These are phyloP conservation scores for Beauveria varroae DNA, from an alignment of 2,329 filamentous ascomycete species.

Conservation along the genomic window DNA sequence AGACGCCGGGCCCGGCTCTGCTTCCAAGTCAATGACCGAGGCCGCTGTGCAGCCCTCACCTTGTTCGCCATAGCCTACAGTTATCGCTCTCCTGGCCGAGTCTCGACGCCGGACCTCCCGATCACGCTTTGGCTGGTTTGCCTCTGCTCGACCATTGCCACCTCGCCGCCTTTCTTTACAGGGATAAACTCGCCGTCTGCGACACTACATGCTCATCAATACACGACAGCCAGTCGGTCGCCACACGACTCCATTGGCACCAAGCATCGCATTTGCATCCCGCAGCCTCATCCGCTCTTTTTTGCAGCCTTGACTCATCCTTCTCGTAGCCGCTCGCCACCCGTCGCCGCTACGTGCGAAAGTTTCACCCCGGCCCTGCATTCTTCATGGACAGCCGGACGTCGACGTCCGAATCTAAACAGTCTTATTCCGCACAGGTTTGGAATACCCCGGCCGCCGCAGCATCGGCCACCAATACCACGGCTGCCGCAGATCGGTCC, in stretches of 20 bases:
- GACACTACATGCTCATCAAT: slow-evolving; percentile 5
- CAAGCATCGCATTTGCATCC: slow-evolving; percentile 1
- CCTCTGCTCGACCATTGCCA: not conserved
- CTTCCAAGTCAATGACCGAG: not conserved
- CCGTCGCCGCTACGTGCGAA: slow-evolving; percentile 1
- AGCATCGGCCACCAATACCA: slow-evolving; percentile 16
- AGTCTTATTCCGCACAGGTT: slow-evolving; percentile 25
- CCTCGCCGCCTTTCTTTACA: not conserved
- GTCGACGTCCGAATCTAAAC: slow-evolving; percentile 29
- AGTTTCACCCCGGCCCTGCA: not conserved
- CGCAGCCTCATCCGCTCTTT: slow-evolving; percentile 1
- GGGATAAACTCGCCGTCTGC: not conserved
- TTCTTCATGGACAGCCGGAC: slow-evolving; percentile 32
- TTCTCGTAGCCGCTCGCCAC: slow-evolving; percentile 1
- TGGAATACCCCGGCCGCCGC: slow-evolving; percentile 6
- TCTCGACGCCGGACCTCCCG: slow-evolving; percentile 3
- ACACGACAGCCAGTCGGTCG: not conserved
- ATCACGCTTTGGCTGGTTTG: not conserved
- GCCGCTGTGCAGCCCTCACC: slow-evolving; percentile 6
- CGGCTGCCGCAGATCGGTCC: slow-evolving; percentile 24
- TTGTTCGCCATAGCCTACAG: slow-evolving; percentile 2
- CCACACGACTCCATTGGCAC: not conserved
- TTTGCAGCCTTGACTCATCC: not conserved
- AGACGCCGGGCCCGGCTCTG: not conserved
- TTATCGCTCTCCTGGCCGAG: not conserved